Evolutionary conservation across 1,284 basidiomycete genomes (phyloP).

Genomic region (Entoloma clypeatum): DNA sequence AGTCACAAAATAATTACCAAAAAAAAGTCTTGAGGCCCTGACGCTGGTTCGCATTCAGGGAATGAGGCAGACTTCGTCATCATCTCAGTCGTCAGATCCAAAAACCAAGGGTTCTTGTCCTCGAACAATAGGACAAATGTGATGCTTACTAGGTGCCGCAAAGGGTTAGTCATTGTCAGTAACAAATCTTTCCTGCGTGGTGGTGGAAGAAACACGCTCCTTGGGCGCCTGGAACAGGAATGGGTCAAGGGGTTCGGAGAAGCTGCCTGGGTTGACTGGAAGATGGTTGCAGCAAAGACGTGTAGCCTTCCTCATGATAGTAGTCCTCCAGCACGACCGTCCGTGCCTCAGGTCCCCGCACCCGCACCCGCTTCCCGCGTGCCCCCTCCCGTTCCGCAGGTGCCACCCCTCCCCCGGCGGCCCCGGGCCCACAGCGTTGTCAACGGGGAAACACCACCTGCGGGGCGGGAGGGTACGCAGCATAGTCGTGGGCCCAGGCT

Average conservation of each 20-base stretch:
- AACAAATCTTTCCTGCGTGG: constrained; percentile 30
- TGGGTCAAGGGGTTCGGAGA: constrained; percentile 17
- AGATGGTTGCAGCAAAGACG: constrained; percentile 16
- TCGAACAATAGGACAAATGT: constrained; percentile 40
- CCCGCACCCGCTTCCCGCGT: no score
- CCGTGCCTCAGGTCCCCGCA: no score
- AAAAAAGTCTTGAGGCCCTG: not conserved
- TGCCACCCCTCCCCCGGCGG: no score
- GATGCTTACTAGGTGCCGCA: constrained; percentile 41
- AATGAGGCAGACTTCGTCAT: constrained; percentile 42
- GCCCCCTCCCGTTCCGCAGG: no score
- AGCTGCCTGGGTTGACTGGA: constrained; percentile 23
- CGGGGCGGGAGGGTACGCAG: no score
- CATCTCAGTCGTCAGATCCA: constrained; percentile 40
- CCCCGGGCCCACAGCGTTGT: no score
- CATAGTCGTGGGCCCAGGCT: no score
- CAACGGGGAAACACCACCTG: no score
- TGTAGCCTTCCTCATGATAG: constrained; percentile 24
- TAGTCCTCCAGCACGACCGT: no score
- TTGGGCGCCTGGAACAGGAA: constrained; percentile 28
- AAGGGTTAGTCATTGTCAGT: constrained; percentile 40
- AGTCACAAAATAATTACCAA: not conserved
- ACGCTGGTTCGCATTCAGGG: no score
- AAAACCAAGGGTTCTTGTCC: constrained; percentile 36
- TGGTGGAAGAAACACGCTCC: constrained; percentile 27